Percentiles rank a stretch among this genome's conserved stretches.
These are phyloP conservation scores for Cinnamomum micranthum DNA, from an alignment of 164 flowering plant species.

Conservation along the genomic window DNA sequence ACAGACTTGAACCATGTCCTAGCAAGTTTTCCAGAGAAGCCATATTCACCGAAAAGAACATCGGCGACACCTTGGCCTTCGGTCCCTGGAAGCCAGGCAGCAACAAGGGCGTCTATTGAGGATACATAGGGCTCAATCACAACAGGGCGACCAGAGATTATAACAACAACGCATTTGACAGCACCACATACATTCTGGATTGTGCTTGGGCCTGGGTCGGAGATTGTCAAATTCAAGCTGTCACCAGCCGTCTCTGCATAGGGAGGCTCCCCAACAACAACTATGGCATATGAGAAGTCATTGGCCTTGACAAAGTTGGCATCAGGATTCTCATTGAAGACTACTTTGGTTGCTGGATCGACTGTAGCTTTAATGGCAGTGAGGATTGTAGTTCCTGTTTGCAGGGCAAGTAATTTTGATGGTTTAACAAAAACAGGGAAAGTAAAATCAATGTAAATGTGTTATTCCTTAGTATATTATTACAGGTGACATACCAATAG, in stretches of 20 bases:
- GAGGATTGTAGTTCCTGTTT: conserved; percentile 37
- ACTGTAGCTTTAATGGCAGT: conserved; percentile 24
- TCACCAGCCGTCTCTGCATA: conserved; percentile 33
- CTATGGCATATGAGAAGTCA: conserved; percentile 35
- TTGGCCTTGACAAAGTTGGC: conserved; percentile 20
- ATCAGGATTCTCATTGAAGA: conserved; percentile 24
- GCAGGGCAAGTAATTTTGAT: not conserved
- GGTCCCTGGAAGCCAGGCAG: conserved; percentile 45
- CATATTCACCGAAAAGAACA: conserved; percentile 37
- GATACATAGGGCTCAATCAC: conserved; percentile 28
- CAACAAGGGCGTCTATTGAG: conserved; percentile 35
- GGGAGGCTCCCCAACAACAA: conserved; percentile 41
- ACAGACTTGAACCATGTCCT: conserved; percentile 37
- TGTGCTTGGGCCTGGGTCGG: conserved; percentile 29
- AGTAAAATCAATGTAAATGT: not conserved
- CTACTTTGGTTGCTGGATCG: conserved; percentile 27
- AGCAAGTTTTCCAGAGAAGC: conserved; percentile 35
- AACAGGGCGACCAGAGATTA: conserved; percentile 37
- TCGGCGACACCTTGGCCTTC: conserved; percentile 42
- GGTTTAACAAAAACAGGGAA: not conserved
- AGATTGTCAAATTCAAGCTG: conserved; percentile 29
- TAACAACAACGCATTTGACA: conserved; percentile 29
- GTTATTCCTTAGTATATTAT: not conserved
- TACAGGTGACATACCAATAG: conserved; percentile 15
- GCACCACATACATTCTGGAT: conserved; percentile 30